A percentile compares a stretch with the other conserved stretches of the same genome.
These are phyloP conservation scores for Yamadazyma paraphyllophila DNA, from an alignment of 805 yeast species.

Conservation along the genomic window DNA sequence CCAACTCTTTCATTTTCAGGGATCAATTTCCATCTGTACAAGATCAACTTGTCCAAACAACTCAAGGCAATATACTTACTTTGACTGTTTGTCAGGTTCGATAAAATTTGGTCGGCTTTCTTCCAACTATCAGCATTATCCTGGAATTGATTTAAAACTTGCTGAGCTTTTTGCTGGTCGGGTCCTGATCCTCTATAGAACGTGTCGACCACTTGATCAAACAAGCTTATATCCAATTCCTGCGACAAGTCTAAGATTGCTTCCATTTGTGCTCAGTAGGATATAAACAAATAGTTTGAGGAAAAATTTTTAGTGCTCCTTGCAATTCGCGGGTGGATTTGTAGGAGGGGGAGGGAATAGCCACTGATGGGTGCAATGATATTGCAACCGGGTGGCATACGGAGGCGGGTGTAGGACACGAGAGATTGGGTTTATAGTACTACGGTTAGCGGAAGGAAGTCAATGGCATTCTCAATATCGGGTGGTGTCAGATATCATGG, in stretches of 20 bases:
- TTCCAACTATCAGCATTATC: conserved; percentile 97
- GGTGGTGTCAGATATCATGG: no score
- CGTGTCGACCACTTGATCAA: conserved; percentile 82
- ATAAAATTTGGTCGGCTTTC: conserved; percentile 83
- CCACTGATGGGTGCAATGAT: not conserved
- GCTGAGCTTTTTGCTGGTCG: conserved; percentile 72
- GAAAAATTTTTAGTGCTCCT: conserved; percentile 9
- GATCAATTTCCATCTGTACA: conserved; percentile 89
- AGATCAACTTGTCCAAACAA: conserved; percentile 84
- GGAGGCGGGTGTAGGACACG: no score
- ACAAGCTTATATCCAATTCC: conserved; percentile 73
- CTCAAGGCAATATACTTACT: conserved; percentile 90
- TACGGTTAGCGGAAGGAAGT: no score
- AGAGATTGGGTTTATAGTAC: not conserved
- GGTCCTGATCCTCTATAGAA: conserved; percentile 75
- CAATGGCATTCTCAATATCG: no score
- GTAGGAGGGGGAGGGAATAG: not conserved
- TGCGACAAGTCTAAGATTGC: conserved; percentile 79
- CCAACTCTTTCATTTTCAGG: conserved; percentile 89
- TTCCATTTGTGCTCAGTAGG: conserved; percentile 55
- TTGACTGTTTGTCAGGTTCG: conserved; percentile 74
- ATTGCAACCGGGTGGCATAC: no score
- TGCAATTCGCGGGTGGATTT: not conserved
- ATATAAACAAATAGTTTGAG: conserved; percentile 2
- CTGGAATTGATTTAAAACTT: conserved; percentile 74